phyloP scores from a whole-genome alignment of 208 protist species.

The Vickermania spadyakhi region DNA sequence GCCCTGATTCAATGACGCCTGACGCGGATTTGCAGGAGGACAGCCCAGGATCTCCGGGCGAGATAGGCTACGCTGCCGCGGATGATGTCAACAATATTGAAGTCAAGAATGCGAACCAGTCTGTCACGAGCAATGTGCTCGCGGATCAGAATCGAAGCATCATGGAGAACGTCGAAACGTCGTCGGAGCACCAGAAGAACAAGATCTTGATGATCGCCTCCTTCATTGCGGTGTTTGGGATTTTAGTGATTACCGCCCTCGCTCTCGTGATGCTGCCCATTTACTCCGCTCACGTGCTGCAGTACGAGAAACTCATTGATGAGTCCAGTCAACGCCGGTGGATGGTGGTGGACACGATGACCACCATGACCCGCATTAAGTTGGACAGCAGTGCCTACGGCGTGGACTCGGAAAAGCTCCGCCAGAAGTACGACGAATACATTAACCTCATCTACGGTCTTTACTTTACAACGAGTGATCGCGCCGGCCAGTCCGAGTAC shows the following conservation, averaged over 20 bases:
- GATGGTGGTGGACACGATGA: slow-evolving; percentile 12
- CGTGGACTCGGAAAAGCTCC: slow-evolving; percentile 2
- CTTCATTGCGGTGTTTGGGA: not conserved
- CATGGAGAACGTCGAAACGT: slow-evolving; percentile 1
- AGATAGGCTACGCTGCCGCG: not conserved
- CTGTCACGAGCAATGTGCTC: not conserved
- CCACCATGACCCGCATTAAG: not conserved
- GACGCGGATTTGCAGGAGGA: not conserved
- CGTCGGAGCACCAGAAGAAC: not conserved
- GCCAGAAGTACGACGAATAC: not conserved
- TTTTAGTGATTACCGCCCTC: not conserved
- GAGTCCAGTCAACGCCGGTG: slow-evolving; percentile 7
- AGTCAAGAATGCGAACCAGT: not conserved
- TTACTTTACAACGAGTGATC: not conserved
- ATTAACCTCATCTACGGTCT: not conserved
- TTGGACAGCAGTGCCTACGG: not conserved
- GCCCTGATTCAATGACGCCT: not conserved
- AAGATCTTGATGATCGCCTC: not conserved
- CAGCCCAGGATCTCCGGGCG: not conserved
- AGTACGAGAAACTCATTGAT: slow-evolving; percentile 2
- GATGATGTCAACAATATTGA: not conserved
- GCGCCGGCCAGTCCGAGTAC: slow-evolving; percentile 1
- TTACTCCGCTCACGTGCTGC: not conserved
- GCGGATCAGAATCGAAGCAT: slow-evolving; percentile 1
- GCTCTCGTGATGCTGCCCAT: not conserved